These are phyloP conservation scores for Blastomyces parvus DNA, from an alignment of 2,329 filamentous ascomycete genomes.

Conservation along the genomic window DNA sequence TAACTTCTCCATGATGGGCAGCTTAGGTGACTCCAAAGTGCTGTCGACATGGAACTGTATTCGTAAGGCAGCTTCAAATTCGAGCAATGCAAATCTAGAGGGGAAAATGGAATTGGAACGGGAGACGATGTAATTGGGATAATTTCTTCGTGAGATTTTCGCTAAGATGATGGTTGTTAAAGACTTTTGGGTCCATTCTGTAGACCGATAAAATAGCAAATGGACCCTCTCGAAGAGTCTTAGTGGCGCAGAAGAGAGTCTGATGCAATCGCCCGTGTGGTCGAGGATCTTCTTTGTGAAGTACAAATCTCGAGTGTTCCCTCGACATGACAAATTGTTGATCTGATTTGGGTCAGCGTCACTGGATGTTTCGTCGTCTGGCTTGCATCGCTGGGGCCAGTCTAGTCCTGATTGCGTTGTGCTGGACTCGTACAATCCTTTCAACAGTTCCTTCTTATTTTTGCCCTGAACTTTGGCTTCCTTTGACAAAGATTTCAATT, in stretches of 20 bases:
- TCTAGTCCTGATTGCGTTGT: conserved; percentile 66
- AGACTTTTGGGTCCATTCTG: conserved; percentile 95
- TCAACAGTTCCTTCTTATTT: conserved; percentile 72
- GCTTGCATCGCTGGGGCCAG: conserved; percentile 56
- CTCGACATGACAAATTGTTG: conserved; percentile 28
- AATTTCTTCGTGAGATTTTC: conserved; percentile 77
- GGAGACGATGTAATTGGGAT: conserved; percentile 82
- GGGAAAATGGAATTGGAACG: conserved; percentile 82
- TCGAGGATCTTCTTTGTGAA: conserved; percentile 68
- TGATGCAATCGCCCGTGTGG: conserved; percentile 72
- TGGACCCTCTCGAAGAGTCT: conserved; percentile 90
- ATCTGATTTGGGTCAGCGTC: conserved; percentile 33
- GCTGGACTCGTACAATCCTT: conserved; percentile 63
- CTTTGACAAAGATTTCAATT: conserved; percentile 74
- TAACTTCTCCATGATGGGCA: conserved; percentile 55
- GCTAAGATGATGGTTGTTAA: conserved; percentile 89
- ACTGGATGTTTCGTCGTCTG: conserved; percentile 50
- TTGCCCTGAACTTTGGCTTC: conserved; percentile 80
- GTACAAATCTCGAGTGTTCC: conserved; percentile 59
- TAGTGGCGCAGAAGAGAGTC: conserved; percentile 61
- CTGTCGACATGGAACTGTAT: conserved; percentile 73
- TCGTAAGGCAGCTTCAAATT: conserved; percentile 79
- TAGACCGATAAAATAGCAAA: conserved; percentile 90
- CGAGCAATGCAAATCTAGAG: conserved; percentile 63
- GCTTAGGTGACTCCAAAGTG: conserved; percentile 69